Conservation (phyloP, 2,329 filamentous ascomycete genomes). For the Pestalotiopsis sp. region DNA sequence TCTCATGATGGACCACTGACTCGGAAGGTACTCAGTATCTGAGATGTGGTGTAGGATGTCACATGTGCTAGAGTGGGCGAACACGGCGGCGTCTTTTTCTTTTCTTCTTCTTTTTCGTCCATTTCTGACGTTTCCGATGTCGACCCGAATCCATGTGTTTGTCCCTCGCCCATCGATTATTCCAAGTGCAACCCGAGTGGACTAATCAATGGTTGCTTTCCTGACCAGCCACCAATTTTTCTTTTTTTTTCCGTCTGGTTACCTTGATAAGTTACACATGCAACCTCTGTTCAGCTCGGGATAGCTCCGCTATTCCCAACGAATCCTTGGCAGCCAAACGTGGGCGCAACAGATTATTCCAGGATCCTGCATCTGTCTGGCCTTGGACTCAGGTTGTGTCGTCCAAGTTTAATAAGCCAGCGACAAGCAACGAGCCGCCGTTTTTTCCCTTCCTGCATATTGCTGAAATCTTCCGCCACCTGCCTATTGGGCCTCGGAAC, state of each 20-base stretch:
- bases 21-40: not conserved
- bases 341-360: not conserved
- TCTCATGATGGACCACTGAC: not conserved
- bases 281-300: not conserved
- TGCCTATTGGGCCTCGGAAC: not conserved
- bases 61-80: not conserved
- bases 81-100: not conserved
- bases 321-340: not conserved
- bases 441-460: not conserved
- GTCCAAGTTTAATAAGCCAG: not conserved
- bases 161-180: not conserved
- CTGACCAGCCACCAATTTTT: not conserved
- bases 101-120: not conserved
- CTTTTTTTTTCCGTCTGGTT: not conserved
- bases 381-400: constrained; percentile 6
- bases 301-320: not conserved
- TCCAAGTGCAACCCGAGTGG: not conserved
- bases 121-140: not conserved
- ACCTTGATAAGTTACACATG: not conserved
- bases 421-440: not conserved
- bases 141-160: not conserved
- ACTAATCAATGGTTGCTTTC: not conserved
- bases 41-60: not conserved
- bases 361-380: not conserved
- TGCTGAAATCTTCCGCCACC: not conserved